These are phyloP conservation scores for Hordeum vulgare DNA, from an alignment of 176 grass and related monocot genomes.

Conservation along the genomic window MorexV3_pseudomolecules_assembly NC_058521.1:15784512-15785011, in stretches of 20 bases:
- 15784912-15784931: no score
- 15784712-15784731: not conserved
- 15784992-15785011: not conserved
- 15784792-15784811: not conserved
- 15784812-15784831: not conserved
- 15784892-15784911: no score
- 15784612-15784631: not conserved
- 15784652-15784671: not conserved
- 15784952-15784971: not conserved
- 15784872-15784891: no score
- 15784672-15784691: not conserved
- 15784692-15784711: not conserved
- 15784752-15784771: not conserved
- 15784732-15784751: not conserved
- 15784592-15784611: no score
- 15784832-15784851: not conserved
- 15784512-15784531: slow-evolving; percentile 17
- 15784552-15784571: no score
- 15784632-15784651: not conserved
- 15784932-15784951: no score
- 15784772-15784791: not conserved
- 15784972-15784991: not conserved
- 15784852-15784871: no score
- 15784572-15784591: no score
- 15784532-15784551: not conserved